phyloP scores from a whole-genome alignment of 345 rosid genomes.

The Gossypium anomalum region DNA sequence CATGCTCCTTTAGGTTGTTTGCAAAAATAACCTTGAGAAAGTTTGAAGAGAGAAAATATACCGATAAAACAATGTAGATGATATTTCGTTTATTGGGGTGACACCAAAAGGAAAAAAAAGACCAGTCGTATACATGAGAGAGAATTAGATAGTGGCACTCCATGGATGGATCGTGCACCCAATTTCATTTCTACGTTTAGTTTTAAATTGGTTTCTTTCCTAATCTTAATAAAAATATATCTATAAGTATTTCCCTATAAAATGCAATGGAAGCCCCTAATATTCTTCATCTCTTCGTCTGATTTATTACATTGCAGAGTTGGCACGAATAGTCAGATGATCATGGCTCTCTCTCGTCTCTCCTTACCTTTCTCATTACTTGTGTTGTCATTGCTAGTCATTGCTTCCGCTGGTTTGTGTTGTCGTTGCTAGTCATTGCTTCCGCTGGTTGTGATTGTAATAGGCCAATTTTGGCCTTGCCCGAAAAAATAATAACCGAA shows the following conservation, averaged over 20 bases:
- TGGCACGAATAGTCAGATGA: neutral
- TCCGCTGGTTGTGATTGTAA: too few species aligned
- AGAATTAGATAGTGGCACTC: neutral
- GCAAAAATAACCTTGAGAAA: too few species aligned
- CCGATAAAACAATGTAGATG: too few species aligned
- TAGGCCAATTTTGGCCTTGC: too few species aligned
- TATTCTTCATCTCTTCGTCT: neutral
- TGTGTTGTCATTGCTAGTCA: neutral
- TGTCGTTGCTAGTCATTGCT: too few species aligned
- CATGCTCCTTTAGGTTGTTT: too few species aligned
- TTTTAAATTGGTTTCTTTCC: neutral
- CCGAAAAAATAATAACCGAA: too few species aligned
- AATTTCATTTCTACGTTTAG: neutral
- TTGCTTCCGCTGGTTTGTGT: constrained; percentile 7
- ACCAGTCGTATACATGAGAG: neutral
- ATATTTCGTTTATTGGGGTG: neutral
- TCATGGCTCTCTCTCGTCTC: constrained; percentile 15
- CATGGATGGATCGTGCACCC: neutral
- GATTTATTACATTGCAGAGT: neutral
- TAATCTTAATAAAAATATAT: neutral
- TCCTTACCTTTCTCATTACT: constrained; percentile 7
- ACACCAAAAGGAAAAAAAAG: neutral
- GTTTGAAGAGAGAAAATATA: too few species aligned
- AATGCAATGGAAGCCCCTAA: neutral
- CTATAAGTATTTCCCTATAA: neutral